These are phyloP conservation scores for Conidiobolus incongruus DNA, from an alignment of 371 early-diverging fungal species.

Conservation along the genomic window DNA sequence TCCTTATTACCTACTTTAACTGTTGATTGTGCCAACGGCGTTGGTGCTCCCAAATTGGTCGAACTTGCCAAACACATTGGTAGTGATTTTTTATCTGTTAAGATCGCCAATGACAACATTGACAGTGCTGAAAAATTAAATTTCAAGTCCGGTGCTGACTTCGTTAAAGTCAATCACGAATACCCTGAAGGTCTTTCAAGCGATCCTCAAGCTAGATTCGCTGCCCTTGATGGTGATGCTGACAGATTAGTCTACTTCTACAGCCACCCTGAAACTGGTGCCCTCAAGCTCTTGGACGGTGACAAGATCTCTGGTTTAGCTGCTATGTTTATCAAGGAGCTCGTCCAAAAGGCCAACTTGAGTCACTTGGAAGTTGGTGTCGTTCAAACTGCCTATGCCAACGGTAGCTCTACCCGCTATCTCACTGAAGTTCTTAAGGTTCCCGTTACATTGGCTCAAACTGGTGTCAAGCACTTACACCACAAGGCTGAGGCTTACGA, in stretches of 20 bases:
- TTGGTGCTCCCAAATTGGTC: constrained; percentile 81
- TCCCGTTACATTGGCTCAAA: constrained; percentile 83
- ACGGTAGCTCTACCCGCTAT: constrained; percentile 87
- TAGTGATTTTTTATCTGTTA: constrained; percentile 30
- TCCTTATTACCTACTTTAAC: constrained; percentile 27
- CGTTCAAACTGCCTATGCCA: constrained; percentile 98
- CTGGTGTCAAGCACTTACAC: constrained; percentile 99
- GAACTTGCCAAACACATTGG: constrained; percentile 42
- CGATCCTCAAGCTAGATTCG: constrained; percentile 42
- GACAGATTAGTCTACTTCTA: constrained; percentile 97
- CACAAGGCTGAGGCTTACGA: constrained; percentile 93
- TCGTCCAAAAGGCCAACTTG: constrained; percentile 52
- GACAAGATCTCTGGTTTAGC: constrained; percentile 92
- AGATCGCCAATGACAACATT: constrained; percentile 49
- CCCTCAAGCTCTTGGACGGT: constrained; percentile 86
- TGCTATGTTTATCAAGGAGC: constrained; percentile 76
- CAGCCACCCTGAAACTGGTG: constrained; percentile 35
- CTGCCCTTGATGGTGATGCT: constrained; percentile 97
- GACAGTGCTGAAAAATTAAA: constrained; percentile 50
- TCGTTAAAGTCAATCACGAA: constrained; percentile 76
- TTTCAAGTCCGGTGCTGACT: constrained; percentile 95
- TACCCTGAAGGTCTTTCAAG: constrained; percentile 46
- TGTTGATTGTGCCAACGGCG: constrained; percentile 92
- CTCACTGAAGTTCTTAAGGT: constrained; percentile 66
- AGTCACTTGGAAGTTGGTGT: constrained; percentile 73